phyloP scores from a whole-genome alignment of 371 early-diverging fungal species.

The Mortierella polycephala region DNA sequence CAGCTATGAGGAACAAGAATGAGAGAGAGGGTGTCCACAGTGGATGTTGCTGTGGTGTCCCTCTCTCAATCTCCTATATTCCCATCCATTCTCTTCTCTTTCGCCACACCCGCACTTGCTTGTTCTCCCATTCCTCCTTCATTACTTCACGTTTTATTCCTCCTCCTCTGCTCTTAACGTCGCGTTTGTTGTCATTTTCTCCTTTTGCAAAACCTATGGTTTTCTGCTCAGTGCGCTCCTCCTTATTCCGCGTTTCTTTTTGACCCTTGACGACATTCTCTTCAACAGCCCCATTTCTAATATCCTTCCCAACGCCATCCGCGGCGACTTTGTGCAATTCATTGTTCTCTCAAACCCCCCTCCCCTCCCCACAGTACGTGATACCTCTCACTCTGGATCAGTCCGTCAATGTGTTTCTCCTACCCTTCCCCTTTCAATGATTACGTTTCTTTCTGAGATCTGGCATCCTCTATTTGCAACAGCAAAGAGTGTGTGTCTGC shows the following conservation, averaged over 20 bases:
- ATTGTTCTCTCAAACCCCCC: too few species aligned
- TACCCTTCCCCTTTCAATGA: background rate
- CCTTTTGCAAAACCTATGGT: background rate
- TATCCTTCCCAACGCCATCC: too few species aligned
- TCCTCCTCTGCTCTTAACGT: background rate
- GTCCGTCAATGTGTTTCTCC: background rate
- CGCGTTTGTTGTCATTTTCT: background rate
- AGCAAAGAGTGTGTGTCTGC: background rate
- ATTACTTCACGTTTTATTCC: background rate
- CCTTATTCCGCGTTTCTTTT: too few species aligned
- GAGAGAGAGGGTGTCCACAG: too few species aligned
- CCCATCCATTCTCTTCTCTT: background rate
- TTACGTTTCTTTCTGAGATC: too few species aligned
- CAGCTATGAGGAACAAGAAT: background rate
- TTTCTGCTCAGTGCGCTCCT: background rate
- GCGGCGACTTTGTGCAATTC: too few species aligned
- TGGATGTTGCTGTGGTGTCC: background rate
- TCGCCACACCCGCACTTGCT: background rate
- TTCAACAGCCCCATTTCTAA: too few species aligned
- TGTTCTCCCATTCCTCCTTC: background rate
- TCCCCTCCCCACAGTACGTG: too few species aligned
- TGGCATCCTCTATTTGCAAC: too few species aligned
- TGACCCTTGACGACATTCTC: too few species aligned
- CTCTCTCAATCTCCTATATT: background rate
- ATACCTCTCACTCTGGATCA: too few species aligned